Evolutionary conservation across 176 grass and related monocot species (phyloP).

Genomic region (Cocos nucifera): DNA sequence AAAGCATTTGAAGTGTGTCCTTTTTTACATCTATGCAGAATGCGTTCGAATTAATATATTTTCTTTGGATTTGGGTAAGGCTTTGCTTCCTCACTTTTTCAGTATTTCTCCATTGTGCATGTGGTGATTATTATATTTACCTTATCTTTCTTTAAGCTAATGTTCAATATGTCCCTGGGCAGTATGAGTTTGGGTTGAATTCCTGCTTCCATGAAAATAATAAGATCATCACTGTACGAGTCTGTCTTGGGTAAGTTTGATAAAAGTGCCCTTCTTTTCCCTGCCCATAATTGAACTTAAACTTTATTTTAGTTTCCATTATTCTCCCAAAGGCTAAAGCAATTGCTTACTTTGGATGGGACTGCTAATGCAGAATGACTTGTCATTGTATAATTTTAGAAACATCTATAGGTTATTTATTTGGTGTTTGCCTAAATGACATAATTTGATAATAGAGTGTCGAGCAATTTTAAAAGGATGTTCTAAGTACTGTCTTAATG

Average conservation of each 20-base stretch:
- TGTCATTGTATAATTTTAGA: too few species aligned
- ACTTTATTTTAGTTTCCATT: too few species aligned
- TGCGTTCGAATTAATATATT: conserved; percentile 88
- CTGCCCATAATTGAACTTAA: not conserved
- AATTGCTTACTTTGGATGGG: not conserved
- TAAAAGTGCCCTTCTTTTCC: not conserved
- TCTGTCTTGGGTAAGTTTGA: conserved; percentile 66
- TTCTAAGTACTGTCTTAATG: too few species aligned
- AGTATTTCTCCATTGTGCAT: not conserved
- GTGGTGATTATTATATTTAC: not conserved
- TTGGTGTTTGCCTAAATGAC: too few species aligned
- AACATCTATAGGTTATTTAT: too few species aligned
- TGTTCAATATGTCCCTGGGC: conserved; percentile 8
- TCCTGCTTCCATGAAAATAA: conserved; percentile 85
- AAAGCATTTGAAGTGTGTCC: not conserved
- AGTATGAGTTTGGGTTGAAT: conserved; percentile 90
- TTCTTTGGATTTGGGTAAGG: conserved; percentile 90
- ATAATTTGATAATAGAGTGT: too few species aligned
- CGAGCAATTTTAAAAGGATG: too few species aligned
- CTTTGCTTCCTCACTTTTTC: conserved; percentile 3
- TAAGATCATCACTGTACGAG: conserved; percentile 37
- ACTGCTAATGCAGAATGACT: too few species aligned
- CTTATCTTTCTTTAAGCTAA: not conserved
- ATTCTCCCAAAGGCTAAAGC: not conserved
- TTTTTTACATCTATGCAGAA: conserved; percentile 43